Percentiles rank a stretch among this genome's conserved stretches.
Conservation (phyloP, 1,284 basidiomycete genomes). For the Phellinidium pouzarii region DNA sequence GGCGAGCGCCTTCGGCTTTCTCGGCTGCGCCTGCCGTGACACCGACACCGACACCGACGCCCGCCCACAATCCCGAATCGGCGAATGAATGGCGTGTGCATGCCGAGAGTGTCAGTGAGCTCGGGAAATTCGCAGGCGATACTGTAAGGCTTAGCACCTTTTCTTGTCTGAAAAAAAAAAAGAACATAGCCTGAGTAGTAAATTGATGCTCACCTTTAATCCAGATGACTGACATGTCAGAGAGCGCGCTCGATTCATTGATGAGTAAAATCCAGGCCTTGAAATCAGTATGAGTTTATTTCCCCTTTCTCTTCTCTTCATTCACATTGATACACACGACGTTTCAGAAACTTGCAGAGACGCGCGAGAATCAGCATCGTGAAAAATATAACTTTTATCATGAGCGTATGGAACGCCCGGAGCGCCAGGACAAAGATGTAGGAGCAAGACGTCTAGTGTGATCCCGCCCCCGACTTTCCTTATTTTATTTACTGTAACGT, state of each 20-base stretch:
- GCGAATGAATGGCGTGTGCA: slow-evolving; percentile 12
- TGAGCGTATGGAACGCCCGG: slow-evolving; percentile 26
- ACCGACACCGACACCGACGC: neutral
- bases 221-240: slow-evolving; percentile 60
- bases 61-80: neutral
- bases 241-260: slow-evolving; percentile 59
- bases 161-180: no score
- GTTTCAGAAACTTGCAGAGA: slow-evolving; percentile 53
- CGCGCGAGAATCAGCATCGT: slow-evolving; percentile 47
- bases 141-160: slow-evolving; percentile 36
- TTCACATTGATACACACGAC: neutral
- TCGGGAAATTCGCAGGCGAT: slow-evolving; percentile 48
- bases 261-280: slow-evolving; percentile 48
- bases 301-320: neutral
- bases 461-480: neutral
- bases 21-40: neutral
- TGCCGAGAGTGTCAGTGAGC: slow-evolving; percentile 36
- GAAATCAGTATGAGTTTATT: slow-evolving; percentile 55
- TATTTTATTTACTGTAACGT: neutral
- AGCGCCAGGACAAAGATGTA: slow-evolving; percentile 24
- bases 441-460: slow-evolving; percentile 5
- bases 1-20: neutral
- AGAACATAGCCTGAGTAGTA: neutral
- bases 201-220: neutral
- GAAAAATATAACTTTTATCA: slow-evolving; percentile 38